Evolutionary conservation across 345 rosid species (phyloP).

Genomic region (Noccaea caerulescens): DNA sequence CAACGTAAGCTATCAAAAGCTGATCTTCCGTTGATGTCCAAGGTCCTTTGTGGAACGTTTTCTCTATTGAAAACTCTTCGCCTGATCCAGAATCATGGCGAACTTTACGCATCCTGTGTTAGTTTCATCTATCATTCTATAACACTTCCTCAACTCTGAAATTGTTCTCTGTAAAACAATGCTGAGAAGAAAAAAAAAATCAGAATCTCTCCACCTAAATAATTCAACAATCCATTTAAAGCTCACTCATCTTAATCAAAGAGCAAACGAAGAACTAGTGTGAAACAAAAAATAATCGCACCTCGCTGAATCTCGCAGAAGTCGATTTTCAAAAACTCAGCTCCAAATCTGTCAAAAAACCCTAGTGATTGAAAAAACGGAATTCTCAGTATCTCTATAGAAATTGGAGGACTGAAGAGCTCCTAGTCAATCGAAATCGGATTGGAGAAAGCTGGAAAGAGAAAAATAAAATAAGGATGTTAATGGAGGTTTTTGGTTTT

Average conservation of each 20-base stretch:
- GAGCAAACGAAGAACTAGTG: background rate
- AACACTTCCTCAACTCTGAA: background rate
- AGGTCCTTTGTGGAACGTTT: slow-evolving; percentile 54
- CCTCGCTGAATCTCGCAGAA: background rate
- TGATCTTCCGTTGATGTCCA: slow-evolving; percentile 65
- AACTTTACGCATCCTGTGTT: slow-evolving; percentile 31
- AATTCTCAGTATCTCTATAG: background rate
- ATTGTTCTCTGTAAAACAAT: background rate
- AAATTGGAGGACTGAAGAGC: background rate
- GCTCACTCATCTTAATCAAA: background rate
- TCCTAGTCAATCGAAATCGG: background rate
- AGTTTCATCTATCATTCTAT: slow-evolving; percentile 23
- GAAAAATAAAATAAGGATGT: background rate
- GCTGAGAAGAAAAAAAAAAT: background rate
- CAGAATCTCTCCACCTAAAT: background rate
- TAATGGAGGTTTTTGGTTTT: background rate
- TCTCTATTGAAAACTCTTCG: background rate
- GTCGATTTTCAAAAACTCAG: background rate
- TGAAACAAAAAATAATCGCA: background rate
- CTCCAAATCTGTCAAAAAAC: slow-evolving; percentile 7
- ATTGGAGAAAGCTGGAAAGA: background rate
- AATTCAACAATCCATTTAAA: background rate
- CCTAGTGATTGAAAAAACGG: slow-evolving; percentile 7
- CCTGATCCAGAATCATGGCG: slow-evolving; percentile 34
- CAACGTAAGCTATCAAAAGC: slow-evolving; percentile 55